Conservation (phyloP, 2,329 filamentous ascomycete genomes). For the Scolecobasidium constrictum region DNA sequence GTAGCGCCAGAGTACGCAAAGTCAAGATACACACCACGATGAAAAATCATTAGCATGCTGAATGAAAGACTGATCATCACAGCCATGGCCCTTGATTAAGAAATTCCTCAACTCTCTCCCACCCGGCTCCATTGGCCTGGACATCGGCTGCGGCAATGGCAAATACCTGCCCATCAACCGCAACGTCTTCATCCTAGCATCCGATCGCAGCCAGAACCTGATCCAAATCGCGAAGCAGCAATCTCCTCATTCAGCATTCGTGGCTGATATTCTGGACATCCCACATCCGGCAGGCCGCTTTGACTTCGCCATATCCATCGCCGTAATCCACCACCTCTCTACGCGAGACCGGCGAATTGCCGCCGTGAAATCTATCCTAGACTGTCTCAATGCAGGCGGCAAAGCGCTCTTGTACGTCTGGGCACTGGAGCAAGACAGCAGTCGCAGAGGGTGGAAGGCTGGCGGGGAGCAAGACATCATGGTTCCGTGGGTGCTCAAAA, state of each 20-base stretch:
- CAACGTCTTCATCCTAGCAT: constrained; percentile 68
- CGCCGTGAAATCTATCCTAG: constrained; percentile 61
- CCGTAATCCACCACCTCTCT: constrained; percentile 87
- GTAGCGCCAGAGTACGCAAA: constrained; percentile 1
- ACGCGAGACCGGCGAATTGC: constrained; percentile 61
- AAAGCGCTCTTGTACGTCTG: constrained; percentile 80
- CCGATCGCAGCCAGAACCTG: constrained; percentile 54
- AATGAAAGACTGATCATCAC: constrained; percentile 10
- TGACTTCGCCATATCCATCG: constrained; percentile 90
- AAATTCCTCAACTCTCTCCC: constrained; percentile 57
- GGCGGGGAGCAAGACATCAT: constrained; percentile 80
- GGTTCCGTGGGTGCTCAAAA: constrained; percentile 80
- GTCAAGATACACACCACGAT: too few species aligned
- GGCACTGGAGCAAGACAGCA: constrained; percentile 84
- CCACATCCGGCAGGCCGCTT: constrained; percentile 58
- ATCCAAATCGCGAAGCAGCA: constrained; percentile 46
- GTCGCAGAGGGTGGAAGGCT: constrained; percentile 80
- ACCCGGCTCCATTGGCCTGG: constrained; percentile 69
- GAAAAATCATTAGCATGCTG: too few species aligned
- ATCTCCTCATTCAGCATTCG: constrained; percentile 54
- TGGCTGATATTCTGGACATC: constrained; percentile 74
- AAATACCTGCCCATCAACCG: constrained; percentile 82
- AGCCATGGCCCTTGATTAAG: constrained; percentile 88
- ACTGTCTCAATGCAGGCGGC: constrained; percentile 48
- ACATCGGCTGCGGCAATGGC: constrained; percentile 93